Evolutionary conservation across 2,329 filamentous ascomycete species (phyloP).

Genomic region (Diaporthe ampelina): DNA sequence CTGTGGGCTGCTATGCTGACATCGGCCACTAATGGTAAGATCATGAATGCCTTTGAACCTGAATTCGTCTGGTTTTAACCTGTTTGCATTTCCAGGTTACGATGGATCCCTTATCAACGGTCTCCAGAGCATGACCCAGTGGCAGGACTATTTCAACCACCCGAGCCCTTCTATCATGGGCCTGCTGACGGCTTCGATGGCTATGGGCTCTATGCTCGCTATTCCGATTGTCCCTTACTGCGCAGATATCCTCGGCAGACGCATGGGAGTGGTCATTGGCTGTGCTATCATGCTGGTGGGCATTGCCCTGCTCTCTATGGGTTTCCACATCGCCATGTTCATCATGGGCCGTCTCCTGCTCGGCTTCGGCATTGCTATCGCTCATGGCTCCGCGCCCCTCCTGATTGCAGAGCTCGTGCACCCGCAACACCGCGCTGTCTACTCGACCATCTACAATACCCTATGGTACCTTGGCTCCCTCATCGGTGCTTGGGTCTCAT

Average conservation of each 20-base stretch:
- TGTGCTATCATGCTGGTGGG: slow-evolving; percentile 57
- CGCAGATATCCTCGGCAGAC: slow-evolving; percentile 60
- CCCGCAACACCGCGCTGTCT: slow-evolving; percentile 53
- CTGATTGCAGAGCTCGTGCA: slow-evolving; percentile 55
- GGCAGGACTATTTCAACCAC: slow-evolving; percentile 54
- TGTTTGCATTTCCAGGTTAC: slow-evolving; percentile 47
- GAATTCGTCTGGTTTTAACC: not conserved
- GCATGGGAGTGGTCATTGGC: slow-evolving; percentile 60
- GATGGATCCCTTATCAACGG: slow-evolving; percentile 63
- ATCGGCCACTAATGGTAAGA: slow-evolving; percentile 53
- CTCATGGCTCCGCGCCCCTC: slow-evolving; percentile 44
- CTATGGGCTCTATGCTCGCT: slow-evolving; percentile 60
- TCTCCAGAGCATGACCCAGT: slow-evolving; percentile 59
- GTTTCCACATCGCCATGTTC: slow-evolving; percentile 55
- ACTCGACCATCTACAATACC: slow-evolving; percentile 51
- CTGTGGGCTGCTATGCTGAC: slow-evolving; percentile 53
- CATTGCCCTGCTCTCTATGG: slow-evolving; percentile 55
- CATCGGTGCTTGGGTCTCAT: slow-evolving; percentile 45
- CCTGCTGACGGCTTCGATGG: slow-evolving; percentile 59
- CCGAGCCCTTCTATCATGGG: slow-evolving; percentile 54
- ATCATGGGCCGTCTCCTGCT: slow-evolving; percentile 55
- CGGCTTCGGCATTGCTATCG: slow-evolving; percentile 50
- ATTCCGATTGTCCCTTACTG: slow-evolving; percentile 61
- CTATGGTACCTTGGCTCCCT: slow-evolving; percentile 48
- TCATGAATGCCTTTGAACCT: fast-evolving